Evolutionary conservation across 2,329 filamentous ascomycete genomes (phyloP).

Genomic region (Pyricularia grisea): DNA sequence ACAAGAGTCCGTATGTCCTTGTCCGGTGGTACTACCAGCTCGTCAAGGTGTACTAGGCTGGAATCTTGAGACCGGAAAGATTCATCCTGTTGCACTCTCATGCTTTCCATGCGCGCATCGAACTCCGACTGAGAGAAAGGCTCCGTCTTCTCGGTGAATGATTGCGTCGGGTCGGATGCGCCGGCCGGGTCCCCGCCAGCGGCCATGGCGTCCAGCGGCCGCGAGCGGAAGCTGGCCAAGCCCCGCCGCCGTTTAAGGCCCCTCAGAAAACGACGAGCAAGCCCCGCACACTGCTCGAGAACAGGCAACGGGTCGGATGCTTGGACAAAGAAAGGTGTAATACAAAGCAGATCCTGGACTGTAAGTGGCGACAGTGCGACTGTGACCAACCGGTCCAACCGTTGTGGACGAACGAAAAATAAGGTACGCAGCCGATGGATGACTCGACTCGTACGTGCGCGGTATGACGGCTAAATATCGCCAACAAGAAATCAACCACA

Average conservation of each 20-base stretch:
- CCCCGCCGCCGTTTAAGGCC: neutral
- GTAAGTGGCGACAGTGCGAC: neutral
- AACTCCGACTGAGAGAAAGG: slow-evolving; percentile 49
- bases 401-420: neutral
- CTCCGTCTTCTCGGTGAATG: slow-evolving; percentile 40
- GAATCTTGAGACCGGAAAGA: slow-evolving; percentile 23
- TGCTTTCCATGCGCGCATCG: slow-evolving; percentile 35
- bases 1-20: slow-evolving; percentile 48
- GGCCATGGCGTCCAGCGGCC: neutral
- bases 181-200: slow-evolving; percentile 1
- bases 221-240: neutral
- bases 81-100: slow-evolving; percentile 31
- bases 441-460: neutral
- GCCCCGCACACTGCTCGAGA: neutral
- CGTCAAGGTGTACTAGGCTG: slow-evolving; percentile 42
- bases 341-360: neutral
- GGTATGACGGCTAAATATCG: neutral
- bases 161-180: slow-evolving; percentile 6
- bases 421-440: neutral
- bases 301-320: neutral
- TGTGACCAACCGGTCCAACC: neutral
- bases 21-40: slow-evolving; percentile 32
- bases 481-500: neutral
- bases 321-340: neutral
- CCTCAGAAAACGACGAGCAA: neutral